Evolutionary conservation across 345 rosid genomes (phyloP).

Genomic region (Syzygium jambos): DNA sequence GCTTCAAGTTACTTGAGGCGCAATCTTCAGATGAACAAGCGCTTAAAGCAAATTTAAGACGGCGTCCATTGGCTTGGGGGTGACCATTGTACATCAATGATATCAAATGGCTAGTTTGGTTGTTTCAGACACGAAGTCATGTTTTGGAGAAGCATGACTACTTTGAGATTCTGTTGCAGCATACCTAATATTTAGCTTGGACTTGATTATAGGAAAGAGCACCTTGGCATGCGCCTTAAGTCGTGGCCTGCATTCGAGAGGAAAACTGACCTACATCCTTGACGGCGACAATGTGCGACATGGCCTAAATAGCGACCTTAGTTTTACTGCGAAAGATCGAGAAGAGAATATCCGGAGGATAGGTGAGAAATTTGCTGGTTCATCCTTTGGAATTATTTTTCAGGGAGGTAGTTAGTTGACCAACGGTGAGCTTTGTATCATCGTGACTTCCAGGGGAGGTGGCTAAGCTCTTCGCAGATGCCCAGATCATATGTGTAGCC

Average conservation of each 20-base stretch:
- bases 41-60: background rate
- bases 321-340: conserved; percentile 59
- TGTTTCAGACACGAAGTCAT: background rate
- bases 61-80: background rate
- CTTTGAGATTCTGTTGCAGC: background rate
- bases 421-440: background rate
- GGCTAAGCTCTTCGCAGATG: conserved; percentile 76
- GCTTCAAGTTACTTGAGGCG: no score
- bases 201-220: conserved; percentile 48
- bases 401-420: background rate
- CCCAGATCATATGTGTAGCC: conserved; percentile 68
- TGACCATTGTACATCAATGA: background rate
- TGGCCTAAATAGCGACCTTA: conserved; percentile 61
- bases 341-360: conserved; percentile 62
- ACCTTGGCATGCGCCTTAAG: conserved; percentile 67
- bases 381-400: background rate
- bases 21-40: no score
- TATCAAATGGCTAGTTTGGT: background rate
- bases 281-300: conserved; percentile 77
- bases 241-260: conserved; percentile 39
- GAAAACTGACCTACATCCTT: conserved; percentile 62
- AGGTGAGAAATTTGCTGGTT: conserved; percentile 19
- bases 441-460: conserved; percentile 49
- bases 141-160: background rate
- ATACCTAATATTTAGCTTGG: background rate